Evolutionary conservation across 1,284 basidiomycete genomes (phyloP).

Genomic region (Ceratobasidium sp.): DNA sequence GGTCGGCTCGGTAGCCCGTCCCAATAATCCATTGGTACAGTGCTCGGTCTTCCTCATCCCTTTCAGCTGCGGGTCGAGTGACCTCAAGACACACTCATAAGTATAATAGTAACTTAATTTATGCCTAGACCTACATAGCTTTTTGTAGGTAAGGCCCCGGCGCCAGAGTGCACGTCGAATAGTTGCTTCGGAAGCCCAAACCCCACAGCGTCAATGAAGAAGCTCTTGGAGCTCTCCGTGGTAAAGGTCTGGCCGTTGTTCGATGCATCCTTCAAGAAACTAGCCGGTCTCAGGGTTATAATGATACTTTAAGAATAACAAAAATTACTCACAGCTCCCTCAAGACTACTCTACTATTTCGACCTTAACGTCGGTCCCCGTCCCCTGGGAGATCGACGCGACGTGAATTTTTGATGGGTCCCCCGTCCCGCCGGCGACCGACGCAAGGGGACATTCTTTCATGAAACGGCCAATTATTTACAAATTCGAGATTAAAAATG

Average conservation of each 20-base stretch:
- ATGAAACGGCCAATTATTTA: too few species aligned
- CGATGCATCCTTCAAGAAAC: neutral
- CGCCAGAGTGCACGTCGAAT: neutral
- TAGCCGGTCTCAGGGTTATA: too few species aligned
- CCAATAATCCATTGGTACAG: conserved; percentile 40
- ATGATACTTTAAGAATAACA: too few species aligned
- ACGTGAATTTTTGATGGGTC: too few species aligned
- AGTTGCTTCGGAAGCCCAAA: neutral
- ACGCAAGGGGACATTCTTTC: too few species aligned
- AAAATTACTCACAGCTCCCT: too few species aligned
- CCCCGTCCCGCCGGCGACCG: too few species aligned
- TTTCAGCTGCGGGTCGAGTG: conserved; percentile 52
- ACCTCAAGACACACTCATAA: conserved; percentile 49
- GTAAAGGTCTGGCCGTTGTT: conserved; percentile 2
- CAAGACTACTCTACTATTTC: too few species aligned
- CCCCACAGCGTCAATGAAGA: neutral
- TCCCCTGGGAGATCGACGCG: too few species aligned
- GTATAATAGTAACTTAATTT: neutral
- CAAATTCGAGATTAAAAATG: too few species aligned
- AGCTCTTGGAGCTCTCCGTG: neutral
- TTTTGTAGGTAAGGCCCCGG: neutral
- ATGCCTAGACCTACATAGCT: neutral
- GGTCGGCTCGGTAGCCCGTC: neutral
- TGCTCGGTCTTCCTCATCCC: conserved; percentile 49
- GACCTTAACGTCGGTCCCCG: too few species aligned